Conservation (phyloP, 1,139 yeast species). For the Hemisphaericaspora xylofermentans region DNA sequence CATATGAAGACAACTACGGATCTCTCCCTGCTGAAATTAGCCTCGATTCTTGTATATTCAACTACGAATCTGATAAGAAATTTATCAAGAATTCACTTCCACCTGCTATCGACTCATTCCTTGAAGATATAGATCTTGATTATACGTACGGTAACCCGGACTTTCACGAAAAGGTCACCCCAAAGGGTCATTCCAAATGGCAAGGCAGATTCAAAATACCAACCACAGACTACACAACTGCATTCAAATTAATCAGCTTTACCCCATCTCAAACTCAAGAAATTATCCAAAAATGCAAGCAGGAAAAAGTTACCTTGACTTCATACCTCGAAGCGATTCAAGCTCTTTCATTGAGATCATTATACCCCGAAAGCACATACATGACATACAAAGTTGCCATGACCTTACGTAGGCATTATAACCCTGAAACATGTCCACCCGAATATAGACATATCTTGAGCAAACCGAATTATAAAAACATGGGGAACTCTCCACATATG, state of each 20-base stretch:
- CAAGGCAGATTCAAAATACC: conserved; percentile 32
- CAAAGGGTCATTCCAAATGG: conserved; percentile 29
- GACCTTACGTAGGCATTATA: conserved; percentile 32
- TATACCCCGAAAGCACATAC: conserved; percentile 25
- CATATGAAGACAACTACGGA: conserved; percentile 12
- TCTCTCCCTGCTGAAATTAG: conserved; percentile 4
- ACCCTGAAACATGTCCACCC: conserved; percentile 17
- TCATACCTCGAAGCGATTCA: conserved; percentile 30
- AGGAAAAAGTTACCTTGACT: conserved; percentile 34
- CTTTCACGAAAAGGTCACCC: conserved; percentile 24
- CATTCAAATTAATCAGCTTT: conserved; percentile 35
- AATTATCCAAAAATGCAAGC: conserved; percentile 31
- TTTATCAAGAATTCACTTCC: conserved; percentile 30
- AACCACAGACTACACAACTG: conserved; percentile 18
- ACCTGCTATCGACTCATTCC: conserved; percentile 33
- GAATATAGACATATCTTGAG: conserved; percentile 20
- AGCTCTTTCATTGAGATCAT: conserved; percentile 29
- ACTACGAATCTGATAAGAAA: conserved; percentile 19
- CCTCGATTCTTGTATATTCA: conserved; percentile 18
- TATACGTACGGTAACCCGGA: conserved; percentile 25
- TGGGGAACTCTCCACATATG: conserved; percentile 36
- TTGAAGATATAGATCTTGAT: conserved; percentile 26
- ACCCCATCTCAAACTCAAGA: conserved; percentile 22
- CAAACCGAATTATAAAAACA: conserved; percentile 24
- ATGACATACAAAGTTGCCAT: conserved; percentile 32